phyloP scores from a whole-genome alignment of 73 alveolate species.

The Paramecium bursaria region DNA sequence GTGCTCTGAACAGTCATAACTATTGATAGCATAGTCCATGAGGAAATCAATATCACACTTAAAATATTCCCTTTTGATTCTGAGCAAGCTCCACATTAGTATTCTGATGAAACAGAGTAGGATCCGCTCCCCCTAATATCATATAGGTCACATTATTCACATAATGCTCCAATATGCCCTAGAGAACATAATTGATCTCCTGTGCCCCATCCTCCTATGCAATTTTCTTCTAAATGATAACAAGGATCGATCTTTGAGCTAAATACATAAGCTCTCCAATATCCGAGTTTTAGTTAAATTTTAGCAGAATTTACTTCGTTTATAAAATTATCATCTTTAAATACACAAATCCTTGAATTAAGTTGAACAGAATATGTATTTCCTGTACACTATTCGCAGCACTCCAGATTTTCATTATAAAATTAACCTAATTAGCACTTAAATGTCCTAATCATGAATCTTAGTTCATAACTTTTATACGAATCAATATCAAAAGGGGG shows the following conservation, averaged over 20 bases:
- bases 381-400: not conserved
- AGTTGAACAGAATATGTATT: constrained; percentile 8
- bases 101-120: constrained; percentile 24
- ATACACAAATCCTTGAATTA: not conserved
- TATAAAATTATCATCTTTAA: not conserved
- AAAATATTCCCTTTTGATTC: constrained; percentile 26
- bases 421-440: constrained; percentile 11
- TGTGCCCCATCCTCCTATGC: constrained; percentile 48
- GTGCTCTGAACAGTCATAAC: constrained; percentile 11
- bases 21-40: constrained; percentile 17
- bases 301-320: constrained; percentile 28
- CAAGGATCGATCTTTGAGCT: constrained; percentile 5
- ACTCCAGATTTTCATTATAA: not conserved
- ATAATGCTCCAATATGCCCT: constrained; percentile 61
- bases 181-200: constrained; percentile 13
- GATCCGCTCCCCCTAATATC: not conserved
- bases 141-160: constrained; percentile 65
- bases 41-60: not conserved
- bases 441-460: not conserved
- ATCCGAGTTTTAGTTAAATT: constrained; percentile 13
- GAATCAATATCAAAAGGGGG: not conserved
- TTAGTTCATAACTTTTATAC: not conserved
- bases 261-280: constrained; percentile 51
- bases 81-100: constrained; percentile 48
- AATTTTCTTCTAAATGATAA: constrained; percentile 10